These are phyloP conservation scores for Candida multigemmis DNA, from an alignment of 805 yeast species.

Conservation along the genomic window DNA sequence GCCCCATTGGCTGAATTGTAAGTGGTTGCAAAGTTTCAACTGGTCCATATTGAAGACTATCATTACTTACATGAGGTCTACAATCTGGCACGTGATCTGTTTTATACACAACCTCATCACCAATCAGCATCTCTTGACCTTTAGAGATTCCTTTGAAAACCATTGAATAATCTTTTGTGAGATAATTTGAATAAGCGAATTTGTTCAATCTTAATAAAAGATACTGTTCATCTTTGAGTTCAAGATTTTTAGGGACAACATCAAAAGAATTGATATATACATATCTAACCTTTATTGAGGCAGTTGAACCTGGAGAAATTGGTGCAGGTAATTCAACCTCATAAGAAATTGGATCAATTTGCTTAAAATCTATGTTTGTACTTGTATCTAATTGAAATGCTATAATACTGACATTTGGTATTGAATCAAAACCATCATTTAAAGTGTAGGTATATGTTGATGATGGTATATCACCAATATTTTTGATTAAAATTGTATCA, in stretches of 20 bases:
- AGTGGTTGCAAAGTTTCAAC: conserved; percentile 33
- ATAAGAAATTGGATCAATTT: conserved; percentile 12
- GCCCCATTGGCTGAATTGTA: conserved; percentile 37
- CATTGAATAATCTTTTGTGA: conserved; percentile 39
- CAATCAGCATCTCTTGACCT: conserved; percentile 42
- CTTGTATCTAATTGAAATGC: conserved; percentile 18
- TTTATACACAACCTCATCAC: conserved; percentile 12
- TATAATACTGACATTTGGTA: conserved; percentile 32
- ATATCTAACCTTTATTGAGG: conserved; percentile 39
- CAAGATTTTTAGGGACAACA: conserved; percentile 60
- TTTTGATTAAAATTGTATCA: conserved; percentile 45
- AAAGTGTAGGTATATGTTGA: conserved; percentile 49
- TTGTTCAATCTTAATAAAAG: conserved; percentile 46
- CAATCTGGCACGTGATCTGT: conserved; percentile 17
- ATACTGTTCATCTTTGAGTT: conserved; percentile 52
- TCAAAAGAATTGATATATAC: conserved; percentile 37
- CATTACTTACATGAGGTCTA: conserved; percentile 28
- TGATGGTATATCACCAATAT: conserved; percentile 47
- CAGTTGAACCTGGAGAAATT: conserved; percentile 51
- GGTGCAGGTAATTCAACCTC: conserved; percentile 51
- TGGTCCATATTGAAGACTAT: conserved; percentile 49
- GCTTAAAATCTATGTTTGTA: conserved; percentile 6
- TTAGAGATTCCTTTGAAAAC: conserved; percentile 34
- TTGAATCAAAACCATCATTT: conserved; percentile 38
- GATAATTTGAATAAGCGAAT: conserved; percentile 54